These are phyloP conservation scores for Aureobasidium sp. DNA, from an alignment of 2,329 filamentous ascomycete genomes.

Conservation along the genomic window DNA sequence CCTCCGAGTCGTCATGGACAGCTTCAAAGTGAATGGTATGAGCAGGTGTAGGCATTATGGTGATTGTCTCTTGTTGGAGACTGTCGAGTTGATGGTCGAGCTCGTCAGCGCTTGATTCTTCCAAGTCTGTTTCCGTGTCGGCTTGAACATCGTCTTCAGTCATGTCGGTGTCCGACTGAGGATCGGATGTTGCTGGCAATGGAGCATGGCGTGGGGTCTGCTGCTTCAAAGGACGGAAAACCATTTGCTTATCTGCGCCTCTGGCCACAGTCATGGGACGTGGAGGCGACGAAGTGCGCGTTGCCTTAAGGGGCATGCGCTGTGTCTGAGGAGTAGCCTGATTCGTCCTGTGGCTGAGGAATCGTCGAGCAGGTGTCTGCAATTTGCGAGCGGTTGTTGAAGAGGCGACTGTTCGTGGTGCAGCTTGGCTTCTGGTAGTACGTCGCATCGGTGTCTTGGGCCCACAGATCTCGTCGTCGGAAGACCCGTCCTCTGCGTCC, in stretches of 20 bases:
- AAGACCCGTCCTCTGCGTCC: neutral
- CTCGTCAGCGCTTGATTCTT: slow-evolving; percentile 10
- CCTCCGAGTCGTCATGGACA: neutral
- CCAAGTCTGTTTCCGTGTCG: neutral
- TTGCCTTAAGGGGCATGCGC: slow-evolving; percentile 16
- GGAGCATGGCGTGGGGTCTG: neutral
- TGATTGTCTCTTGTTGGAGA: neutral
- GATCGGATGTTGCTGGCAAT: neutral
- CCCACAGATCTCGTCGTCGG: slow-evolving; percentile 19
- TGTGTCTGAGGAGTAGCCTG: slow-evolving; percentile 18
- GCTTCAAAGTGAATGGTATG: neutral
- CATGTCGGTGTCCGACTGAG: neutral
- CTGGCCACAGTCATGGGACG: slow-evolving; percentile 18
- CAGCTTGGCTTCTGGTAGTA: neutral
- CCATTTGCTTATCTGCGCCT: slow-evolving; percentile 13
- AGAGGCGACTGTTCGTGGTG: neutral
- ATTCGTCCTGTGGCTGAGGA: slow-evolving; percentile 2
- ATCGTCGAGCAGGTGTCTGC: slow-evolving; percentile 10
- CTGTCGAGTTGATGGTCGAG: neutral
- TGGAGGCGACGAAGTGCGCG: slow-evolving; percentile 7
- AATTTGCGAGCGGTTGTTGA: neutral
- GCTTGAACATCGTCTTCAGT: neutral
- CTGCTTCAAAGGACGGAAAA: slow-evolving; percentile 17
- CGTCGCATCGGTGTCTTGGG: slow-evolving; percentile 19
- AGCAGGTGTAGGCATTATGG: neutral